Conservation (phyloP, 306 rosid species). For the Mucuna pruriens region DNA sequence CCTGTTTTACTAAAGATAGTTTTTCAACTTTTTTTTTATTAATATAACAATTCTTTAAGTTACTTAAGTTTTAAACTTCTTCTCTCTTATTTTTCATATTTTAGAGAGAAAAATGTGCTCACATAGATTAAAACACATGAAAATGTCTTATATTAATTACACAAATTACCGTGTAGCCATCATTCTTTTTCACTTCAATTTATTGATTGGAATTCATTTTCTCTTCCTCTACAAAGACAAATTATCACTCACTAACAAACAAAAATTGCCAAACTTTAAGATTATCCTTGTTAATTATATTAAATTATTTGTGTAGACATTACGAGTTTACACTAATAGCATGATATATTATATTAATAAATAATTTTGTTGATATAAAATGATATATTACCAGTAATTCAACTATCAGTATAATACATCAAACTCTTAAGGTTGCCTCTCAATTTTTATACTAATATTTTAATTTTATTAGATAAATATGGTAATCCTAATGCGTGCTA, state of each 20-base stretch:
- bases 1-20: not conserved
- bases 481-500: too few relatives aligned
- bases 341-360: too few relatives aligned
- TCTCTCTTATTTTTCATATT: not conserved
- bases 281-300: not conserved
- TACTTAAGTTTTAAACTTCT: not conserved
- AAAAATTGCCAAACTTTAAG: not conserved
- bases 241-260: not conserved
- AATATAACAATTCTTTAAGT: not conserved
- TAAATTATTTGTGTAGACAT: not conserved
- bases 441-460: too few relatives aligned
- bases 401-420: too few relatives aligned
- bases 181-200: not conserved
- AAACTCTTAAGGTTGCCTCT: too few relatives aligned
- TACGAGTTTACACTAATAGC: not conserved
- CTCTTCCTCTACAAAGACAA: not conserved
- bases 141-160: not conserved
- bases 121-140: not conserved
- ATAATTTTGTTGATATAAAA: too few relatives aligned
- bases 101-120: not conserved
- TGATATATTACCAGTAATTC: too few relatives aligned
- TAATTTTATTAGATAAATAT: too few relatives aligned
- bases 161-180: too few relatives aligned
- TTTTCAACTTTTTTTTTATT: not conserved
- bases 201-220: not conserved